A percentile compares a stretch with the other conserved stretches of the same genome.
Conservation (phyloP, 2,329 filamentous ascomycete species). For the Thyridium curvatum region DNA sequence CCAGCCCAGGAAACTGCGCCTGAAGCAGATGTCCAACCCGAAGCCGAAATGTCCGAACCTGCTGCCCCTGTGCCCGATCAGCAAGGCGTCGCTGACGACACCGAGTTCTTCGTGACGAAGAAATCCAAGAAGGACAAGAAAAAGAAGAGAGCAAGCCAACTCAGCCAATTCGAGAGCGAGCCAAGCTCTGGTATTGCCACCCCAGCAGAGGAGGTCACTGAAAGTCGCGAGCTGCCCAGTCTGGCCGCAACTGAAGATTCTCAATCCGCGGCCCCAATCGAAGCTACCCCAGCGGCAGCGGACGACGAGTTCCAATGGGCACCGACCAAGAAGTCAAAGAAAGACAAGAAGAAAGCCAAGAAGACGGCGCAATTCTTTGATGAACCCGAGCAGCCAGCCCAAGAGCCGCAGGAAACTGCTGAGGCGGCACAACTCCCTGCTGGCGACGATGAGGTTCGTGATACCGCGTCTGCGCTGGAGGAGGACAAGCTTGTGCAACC, state of each 20-base stretch:
- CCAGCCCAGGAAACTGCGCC: not conserved
- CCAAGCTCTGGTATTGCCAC: not conserved
- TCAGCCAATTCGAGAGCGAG: not conserved
- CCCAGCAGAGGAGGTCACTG: not conserved
- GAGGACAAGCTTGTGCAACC: not conserved
- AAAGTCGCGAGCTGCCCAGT: too few relatives aligned
- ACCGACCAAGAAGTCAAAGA: constrained; percentile 19
- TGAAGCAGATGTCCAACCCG: constrained; percentile 1
- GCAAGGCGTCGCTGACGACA: too few relatives aligned
- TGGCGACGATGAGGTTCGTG: constrained; percentile 5
- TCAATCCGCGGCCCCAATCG: not conserved
- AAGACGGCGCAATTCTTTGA: constrained; percentile 1
- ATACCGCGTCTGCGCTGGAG: not conserved
- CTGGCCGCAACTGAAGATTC: too few relatives aligned
- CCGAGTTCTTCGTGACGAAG: constrained; percentile 13
- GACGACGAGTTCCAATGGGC: not conserved
- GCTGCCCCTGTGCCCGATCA: too few relatives aligned
- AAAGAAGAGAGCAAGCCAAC: constrained; percentile 5
- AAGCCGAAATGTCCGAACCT: constrained; percentile 1
- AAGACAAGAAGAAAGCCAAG: constrained; percentile 25
- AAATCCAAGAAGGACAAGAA: constrained; percentile 25
- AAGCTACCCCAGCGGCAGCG: not conserved
- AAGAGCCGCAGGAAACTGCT: constrained; percentile 44
- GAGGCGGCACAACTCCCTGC: constrained; percentile 5
- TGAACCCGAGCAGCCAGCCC: not conserved